Percentiles rank a stretch among this genome's conserved stretches.
phyloP scores from a whole-genome alignment of 441 rosid genomes.

The Populus hybrid region DNA sequence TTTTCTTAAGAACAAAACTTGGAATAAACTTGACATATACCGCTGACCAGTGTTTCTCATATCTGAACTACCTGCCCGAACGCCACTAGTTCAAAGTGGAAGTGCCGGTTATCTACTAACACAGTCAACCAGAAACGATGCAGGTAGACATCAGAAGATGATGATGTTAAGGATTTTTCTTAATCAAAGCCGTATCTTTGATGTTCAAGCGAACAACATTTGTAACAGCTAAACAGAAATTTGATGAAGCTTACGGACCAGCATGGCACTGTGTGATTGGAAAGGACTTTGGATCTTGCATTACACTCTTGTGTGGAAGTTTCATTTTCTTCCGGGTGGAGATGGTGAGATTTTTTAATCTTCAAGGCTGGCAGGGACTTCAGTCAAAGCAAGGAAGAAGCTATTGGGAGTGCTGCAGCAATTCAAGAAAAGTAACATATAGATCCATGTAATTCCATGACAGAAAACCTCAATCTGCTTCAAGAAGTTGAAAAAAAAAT shows the following conservation, averaged over 20 bases:
- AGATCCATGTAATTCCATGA: not conserved
- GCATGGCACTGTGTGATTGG: conserved; percentile 61
- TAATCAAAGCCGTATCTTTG: too few relatives aligned
- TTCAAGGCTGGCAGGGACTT: conserved; percentile 53
- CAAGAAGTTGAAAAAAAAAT: not conserved
- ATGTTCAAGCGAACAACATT: too few relatives aligned
- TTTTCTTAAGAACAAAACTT: too few relatives aligned
- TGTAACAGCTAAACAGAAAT: conserved; percentile 28
- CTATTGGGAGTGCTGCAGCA: conserved; percentile 33
- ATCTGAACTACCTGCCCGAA: too few relatives aligned
- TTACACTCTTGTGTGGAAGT: conserved; percentile 41
- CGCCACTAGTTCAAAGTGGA: too few relatives aligned
- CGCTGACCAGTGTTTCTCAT: too few relatives aligned
- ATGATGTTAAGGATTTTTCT: too few relatives aligned
- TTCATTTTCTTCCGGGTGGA: conserved; percentile 48
- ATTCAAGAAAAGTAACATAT: conserved; percentile 14
- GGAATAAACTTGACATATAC: too few relatives aligned
- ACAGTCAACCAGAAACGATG: too few relatives aligned
- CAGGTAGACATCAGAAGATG: too few relatives aligned
- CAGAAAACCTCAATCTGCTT: not conserved
- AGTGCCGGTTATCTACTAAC: too few relatives aligned
- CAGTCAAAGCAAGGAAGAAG: conserved; percentile 43
- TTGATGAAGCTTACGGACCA: conserved; percentile 46
- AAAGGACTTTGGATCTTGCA: conserved; percentile 52
- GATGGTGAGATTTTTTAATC: conserved; percentile 46